phyloP scores from a whole-genome alignment of 2,329 filamentous ascomycete species.

The Ceratocystis lukuohia region DNA sequence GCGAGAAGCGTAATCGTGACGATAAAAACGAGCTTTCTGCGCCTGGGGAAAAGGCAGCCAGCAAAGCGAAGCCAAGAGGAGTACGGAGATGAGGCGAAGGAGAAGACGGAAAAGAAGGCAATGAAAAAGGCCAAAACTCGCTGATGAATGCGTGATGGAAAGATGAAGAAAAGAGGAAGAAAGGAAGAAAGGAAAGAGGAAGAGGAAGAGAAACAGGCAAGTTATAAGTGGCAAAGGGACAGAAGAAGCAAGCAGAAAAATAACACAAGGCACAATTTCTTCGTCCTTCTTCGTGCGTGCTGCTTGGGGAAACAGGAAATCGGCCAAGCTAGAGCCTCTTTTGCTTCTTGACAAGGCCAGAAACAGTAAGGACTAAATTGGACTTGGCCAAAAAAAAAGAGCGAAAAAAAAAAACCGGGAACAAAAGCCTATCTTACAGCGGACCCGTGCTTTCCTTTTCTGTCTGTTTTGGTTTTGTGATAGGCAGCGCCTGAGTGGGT shows the following conservation, averaged over 20 bases:
- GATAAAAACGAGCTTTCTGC: neutral
- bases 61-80: constrained; percentile 26
- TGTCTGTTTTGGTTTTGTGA: too few relatives aligned
- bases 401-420: neutral
- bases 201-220: neutral
- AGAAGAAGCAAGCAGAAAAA: neutral
- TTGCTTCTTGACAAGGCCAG: neutral
- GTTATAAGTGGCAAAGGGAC: constrained; percentile 2
- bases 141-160: neutral
- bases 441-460: too few relatives aligned
- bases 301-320: neutral
- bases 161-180: neutral
- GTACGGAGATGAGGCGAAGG: constrained; percentile 24
- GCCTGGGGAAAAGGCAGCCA: constrained; percentile 21
- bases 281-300: neutral
- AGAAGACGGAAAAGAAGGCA: neutral
- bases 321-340: neutral
- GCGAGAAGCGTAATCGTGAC: neutral
- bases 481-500: too few relatives aligned
- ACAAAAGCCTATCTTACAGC: too few relatives aligned
- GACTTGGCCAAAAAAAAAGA: neutral
- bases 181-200: neutral
- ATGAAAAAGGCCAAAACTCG: neutral
- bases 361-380: neutral
- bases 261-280: neutral